Evolutionary conservation across 768 basidiomycete genomes (phyloP).

Genomic region (Chalciporus sphaerocephalus): DNA sequence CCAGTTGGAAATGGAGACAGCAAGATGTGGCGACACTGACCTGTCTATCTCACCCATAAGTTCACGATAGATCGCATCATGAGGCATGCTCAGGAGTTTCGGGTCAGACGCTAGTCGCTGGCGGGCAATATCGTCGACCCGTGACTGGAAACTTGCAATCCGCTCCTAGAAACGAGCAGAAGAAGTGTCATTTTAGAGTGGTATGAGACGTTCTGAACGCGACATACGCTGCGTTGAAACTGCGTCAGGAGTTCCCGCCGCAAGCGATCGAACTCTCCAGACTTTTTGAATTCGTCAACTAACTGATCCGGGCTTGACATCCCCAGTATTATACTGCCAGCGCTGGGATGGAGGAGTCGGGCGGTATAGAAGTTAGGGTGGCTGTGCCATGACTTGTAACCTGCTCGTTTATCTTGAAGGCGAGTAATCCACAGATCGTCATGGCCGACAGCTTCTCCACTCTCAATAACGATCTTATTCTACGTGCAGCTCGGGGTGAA

Average conservation of each 20-base stretch:
- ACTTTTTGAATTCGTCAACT: constrained; percentile 73
- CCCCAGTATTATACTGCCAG: constrained; percentile 31
- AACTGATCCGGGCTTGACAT: constrained; percentile 58
- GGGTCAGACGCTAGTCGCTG: constrained; percentile 52
- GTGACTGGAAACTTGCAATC: constrained; percentile 48
- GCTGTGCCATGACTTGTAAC: too few species aligned
- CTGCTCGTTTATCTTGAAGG: neutral
- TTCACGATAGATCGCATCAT: constrained; percentile 54
- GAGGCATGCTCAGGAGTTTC: constrained; percentile 48
- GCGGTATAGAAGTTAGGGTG: too few species aligned
- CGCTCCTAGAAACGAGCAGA: constrained; percentile 39
- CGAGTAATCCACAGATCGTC: neutral
- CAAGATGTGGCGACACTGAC: constrained; percentile 28
- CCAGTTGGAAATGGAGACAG: neutral
- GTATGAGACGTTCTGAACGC: neutral
- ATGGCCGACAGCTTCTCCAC: constrained; percentile 57
- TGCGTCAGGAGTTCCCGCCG: constrained; percentile 59
- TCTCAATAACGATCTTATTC: constrained; percentile 80
- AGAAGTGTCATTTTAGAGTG: neutral
- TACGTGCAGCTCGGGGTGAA: constrained; percentile 89
- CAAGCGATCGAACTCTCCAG: constrained; percentile 72
- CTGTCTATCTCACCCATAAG: constrained; percentile 71
- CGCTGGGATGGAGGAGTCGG: constrained; percentile 11
- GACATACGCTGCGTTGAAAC: constrained; percentile 58
- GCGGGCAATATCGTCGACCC: constrained; percentile 59